Evolutionary conservation across 805 yeast species (phyloP), one percentile per base, ranked within the genome.

Genomic region (Debaryomyces maramus): DNA sequence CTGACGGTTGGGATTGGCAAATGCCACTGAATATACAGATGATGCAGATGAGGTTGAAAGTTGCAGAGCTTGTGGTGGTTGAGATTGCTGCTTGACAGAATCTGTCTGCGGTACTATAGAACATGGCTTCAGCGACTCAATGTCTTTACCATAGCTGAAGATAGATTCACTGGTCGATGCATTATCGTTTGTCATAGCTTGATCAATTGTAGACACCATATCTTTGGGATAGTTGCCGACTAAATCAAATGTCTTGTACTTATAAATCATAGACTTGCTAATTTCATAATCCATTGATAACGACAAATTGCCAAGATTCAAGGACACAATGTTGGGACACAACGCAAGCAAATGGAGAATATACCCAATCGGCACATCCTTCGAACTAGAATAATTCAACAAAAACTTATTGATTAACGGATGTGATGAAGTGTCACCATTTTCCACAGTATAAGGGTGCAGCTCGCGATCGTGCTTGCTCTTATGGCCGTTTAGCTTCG

Each of bases 291-390:
- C 97, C 11, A 70, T 65, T 5, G 87, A 82, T 7, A 87, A 62
- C 1, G 85, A 74, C 6, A 88, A 50, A 34, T 75, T 73, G 4
- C 80, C 80, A n/a, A 88, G 58, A 50, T 88, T 72, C 17, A 88
- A 49, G 3, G 62, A 50, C 11, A 55, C 61, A 26, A 88, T 50
- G 48, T 84, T 82, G 10, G 79, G 79, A 54, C 96, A 89, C 23
- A 77, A 63, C n/a, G 73, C 73, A 27, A 88, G 53, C 26, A 88
- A 52, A 56, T 86, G 95, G 10, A 88, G 54, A 7, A 89, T 52
- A 46, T 80, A 78, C 0, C 96, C 97, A 20, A 83, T 63, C 1
- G 97, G 97, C 5, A 88, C 56, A 56, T 88, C 97, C 48, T 75
- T 79, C n/a, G 83, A 73, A 15, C 75, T 68, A 3, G 87, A 72